These are phyloP conservation scores for Penicillium daleae DNA, from an alignment of 495 filamentous ascomycete genomes.

Conservation along the genomic window DNA sequence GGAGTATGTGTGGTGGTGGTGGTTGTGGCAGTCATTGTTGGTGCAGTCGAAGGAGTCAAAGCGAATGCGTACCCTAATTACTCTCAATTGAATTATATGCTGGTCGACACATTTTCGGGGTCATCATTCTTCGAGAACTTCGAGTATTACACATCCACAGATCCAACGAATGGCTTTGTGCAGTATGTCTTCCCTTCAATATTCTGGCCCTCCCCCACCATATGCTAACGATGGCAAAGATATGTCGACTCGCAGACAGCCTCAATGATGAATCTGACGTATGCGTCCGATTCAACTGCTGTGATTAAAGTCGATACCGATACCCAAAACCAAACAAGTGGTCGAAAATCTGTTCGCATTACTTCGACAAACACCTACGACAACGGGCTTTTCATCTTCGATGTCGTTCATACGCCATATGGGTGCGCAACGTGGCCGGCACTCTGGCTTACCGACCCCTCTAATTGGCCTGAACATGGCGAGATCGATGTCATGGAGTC, in stretches of 20 bases:
- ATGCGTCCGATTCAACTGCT: conserved; percentile 42
- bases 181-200: conserved; percentile 21
- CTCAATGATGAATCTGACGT: conserved; percentile 47
- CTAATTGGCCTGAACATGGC: conserved; percentile 54
- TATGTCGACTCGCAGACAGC: conserved; percentile 27
- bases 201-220: conserved; percentile 5
- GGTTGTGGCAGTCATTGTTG: conserved; percentile 50
- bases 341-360: conserved; percentile 51
- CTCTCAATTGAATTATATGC: conserved; percentile 42
- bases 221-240: conserved; percentile 6
- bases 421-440: conserved; percentile 55
- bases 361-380: conserved; percentile 50
- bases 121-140: conserved; percentile 50
- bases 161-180: conserved; percentile 48
- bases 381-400: conserved; percentile 52
- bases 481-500: conserved; percentile 48
- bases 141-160: conserved; percentile 49
- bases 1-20: conserved; percentile 38
- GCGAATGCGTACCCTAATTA: conserved; percentile 50
- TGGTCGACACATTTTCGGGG: conserved; percentile 49
- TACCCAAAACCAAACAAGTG: conserved; percentile 31
- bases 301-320: conserved; percentile 53
- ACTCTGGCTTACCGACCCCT: conserved; percentile 60
- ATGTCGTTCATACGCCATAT: conserved; percentile 43
- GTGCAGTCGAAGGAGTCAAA: conserved; percentile 48